Evolutionary conservation across 2,329 filamentous ascomycete species (phyloP).

Genomic region (Epichloe amarillans): DNA sequence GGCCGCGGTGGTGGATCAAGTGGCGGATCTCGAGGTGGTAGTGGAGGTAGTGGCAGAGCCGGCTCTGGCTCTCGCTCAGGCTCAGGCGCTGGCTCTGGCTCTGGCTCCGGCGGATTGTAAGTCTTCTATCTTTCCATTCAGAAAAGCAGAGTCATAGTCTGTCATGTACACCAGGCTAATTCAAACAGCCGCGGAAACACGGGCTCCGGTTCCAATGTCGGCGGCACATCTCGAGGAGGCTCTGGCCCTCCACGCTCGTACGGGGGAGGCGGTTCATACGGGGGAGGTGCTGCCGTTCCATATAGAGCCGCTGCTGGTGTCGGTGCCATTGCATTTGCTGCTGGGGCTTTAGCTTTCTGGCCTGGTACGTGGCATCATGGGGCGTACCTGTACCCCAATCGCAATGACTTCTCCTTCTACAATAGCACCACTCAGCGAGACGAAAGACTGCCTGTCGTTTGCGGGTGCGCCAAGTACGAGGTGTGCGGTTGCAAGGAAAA

Average conservation of each 20-base stretch:
- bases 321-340: slow-evolving; percentile 37
- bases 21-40: slow-evolving; percentile 6
- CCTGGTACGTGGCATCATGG: slow-evolving; percentile 52
- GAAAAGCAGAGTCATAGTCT: not conserved
- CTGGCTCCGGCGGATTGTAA: slow-evolving; percentile 6
- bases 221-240: slow-evolving; percentile 42
- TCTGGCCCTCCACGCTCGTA: slow-evolving; percentile 43
- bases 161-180: not conserved
- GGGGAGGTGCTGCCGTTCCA: slow-evolving; percentile 51
- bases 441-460: slow-evolving; percentile 23
- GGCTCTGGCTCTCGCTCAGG: slow-evolving; percentile 3
- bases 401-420: slow-evolving; percentile 31
- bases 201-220: slow-evolving; percentile 22
- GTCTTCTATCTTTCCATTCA: not conserved
- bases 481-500: slow-evolving; percentile 59
- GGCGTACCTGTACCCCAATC: slow-evolving; percentile 44
- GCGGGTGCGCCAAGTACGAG: slow-evolving; percentile 36
- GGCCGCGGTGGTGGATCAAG: slow-evolving; percentile 27
- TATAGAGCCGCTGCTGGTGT: slow-evolving; percentile 42
- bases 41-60: slow-evolving; percentile 12
- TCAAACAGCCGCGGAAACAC: slow-evolving; percentile 17
- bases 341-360: slow-evolving; percentile 41
- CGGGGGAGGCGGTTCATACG: slow-evolving; percentile 52
- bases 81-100: slow-evolving; percentile 4
- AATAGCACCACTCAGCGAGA: slow-evolving; percentile 32